These are phyloP conservation scores for Verticillium zaregamsianum DNA, from an alignment of 2,329 filamentous ascomycete species.

Conservation along the genomic window DNA sequence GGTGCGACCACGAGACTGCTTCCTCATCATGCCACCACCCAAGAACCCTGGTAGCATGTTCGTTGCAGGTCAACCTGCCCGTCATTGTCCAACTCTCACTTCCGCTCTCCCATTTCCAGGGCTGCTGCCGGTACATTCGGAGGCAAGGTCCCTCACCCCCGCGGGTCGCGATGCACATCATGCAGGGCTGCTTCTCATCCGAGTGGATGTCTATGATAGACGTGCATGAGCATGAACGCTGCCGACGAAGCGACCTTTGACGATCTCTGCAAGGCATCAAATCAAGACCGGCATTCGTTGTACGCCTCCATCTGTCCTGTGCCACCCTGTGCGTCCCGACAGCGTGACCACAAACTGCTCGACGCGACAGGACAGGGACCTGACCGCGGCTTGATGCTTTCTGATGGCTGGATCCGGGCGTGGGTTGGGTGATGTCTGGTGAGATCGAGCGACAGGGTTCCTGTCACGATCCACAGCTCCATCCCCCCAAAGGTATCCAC, in stretches of 20 bases:
- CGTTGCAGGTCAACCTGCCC: background rate
- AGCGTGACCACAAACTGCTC: background rate
- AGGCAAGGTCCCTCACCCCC: background rate
- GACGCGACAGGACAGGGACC: background rate
- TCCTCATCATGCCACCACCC: background rate
- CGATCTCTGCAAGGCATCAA: background rate
- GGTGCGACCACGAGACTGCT: background rate
- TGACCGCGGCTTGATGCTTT: background rate
- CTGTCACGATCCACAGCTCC: background rate
- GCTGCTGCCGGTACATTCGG: background rate
- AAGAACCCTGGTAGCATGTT: background rate
- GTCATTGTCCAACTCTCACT: background rate
- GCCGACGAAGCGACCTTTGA: background rate
- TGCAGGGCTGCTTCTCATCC: background rate
- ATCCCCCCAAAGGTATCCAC: background rate
- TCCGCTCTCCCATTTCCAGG: background rate
- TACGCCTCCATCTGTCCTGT: background rate
- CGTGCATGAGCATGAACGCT: background rate
- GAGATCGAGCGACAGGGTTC: background rate
- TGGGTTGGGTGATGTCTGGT: background rate
- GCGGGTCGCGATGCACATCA: background rate
- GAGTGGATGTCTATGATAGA: background rate
- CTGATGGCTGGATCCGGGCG: background rate
- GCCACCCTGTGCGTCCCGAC: background rate
- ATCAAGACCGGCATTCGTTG: background rate